A percentile compares a stretch with the other conserved stretches of the same genome.
These are phyloP conservation scores for Vaccinium darrowii DNA, from an alignment of 148 eudicot genomes.

Conservation along the genomic window DNA sequence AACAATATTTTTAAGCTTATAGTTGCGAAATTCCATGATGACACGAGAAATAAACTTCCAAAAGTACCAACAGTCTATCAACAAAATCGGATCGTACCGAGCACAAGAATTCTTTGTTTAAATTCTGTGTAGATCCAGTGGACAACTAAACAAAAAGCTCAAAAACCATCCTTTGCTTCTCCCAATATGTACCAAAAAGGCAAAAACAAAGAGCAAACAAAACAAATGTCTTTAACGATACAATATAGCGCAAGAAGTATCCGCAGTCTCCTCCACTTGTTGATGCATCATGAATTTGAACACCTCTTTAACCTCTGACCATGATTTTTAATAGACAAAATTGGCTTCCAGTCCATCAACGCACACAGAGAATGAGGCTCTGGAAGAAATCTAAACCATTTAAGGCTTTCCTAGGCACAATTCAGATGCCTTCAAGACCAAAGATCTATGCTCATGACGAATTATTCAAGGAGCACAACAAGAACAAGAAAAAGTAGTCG, in stretches of 20 bases:
- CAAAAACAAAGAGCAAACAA: too few species aligned
- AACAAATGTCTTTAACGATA: too few species aligned
- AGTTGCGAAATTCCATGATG: not conserved
- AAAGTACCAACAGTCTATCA: slow-evolving; percentile 2
- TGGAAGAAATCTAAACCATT: not conserved
- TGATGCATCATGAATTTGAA: too few species aligned
- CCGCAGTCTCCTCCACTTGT: too few species aligned
- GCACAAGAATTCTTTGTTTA: not conserved
- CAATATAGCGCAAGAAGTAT: too few species aligned
- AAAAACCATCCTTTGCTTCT: too few species aligned
- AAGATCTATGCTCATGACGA: not conserved
- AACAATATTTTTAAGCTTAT: not conserved
- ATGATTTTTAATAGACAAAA: too few species aligned
- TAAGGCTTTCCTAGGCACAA: not conserved
- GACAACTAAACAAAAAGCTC: too few species aligned
- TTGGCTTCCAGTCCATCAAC: too few species aligned
- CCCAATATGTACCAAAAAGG: too few species aligned
- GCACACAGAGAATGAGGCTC: not conserved
- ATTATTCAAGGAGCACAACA: not conserved
- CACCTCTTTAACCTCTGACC: too few species aligned
- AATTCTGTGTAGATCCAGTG: too few species aligned
- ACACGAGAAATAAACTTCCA: not conserved
- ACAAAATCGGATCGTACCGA: not conserved
- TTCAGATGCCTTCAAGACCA: not conserved
- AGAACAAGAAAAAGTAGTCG: not conserved